Evolutionary conservation across 2,329 filamentous ascomycete species (phyloP), one percentile per base, ranked within the genome.

Genomic region (Fusarium vanettenii): DNA sequence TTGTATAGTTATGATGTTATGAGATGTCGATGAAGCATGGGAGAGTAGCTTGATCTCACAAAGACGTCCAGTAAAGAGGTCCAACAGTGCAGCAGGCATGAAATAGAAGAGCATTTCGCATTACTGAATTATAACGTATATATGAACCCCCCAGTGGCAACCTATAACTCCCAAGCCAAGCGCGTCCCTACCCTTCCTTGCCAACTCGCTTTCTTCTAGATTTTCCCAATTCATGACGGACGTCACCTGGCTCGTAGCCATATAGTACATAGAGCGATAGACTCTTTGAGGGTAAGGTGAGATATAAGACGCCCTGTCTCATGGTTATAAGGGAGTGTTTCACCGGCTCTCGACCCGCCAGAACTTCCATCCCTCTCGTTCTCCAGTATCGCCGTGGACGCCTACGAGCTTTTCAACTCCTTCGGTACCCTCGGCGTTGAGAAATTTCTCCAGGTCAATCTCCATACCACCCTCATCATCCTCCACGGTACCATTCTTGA

Each of bases 321-420:
- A 11, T 60, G 31, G 22, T 57, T 14, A 52, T 6, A 60, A 29
- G 60, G 55, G 66, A 59, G 29, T 66, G 52, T 29, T 48, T 71
- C 76, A 84, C 57, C 75, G 81, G 75, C 83, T 86, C 78, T 91
- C 89, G 35, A 92, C 89, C 74, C 90, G 90, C 94, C 94, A 97
- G 81, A 96, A 97, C 81, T 95, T 95, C 94, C 94, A 97, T 4
- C 93, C 93, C 78, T 94, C 92, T 71, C 92, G 86, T 79, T 93
- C 92, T 56, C 93, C 92, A 1, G 86, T 87, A 27, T 90, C 87
- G 5, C 91, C 91, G 65, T 90, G 89, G 2, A 97, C 94, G 18
- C 96, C 95, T 1, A 98, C 96, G 45, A 99, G 86, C 77, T 89
- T 89, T 83, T 98, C 96, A 22, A 99, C 93, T 0, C 94, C 97